phyloP scores from a whole-genome alignment of 2,329 filamentous ascomycete genomes.

The Xylariomycetidae sp. region DNA sequence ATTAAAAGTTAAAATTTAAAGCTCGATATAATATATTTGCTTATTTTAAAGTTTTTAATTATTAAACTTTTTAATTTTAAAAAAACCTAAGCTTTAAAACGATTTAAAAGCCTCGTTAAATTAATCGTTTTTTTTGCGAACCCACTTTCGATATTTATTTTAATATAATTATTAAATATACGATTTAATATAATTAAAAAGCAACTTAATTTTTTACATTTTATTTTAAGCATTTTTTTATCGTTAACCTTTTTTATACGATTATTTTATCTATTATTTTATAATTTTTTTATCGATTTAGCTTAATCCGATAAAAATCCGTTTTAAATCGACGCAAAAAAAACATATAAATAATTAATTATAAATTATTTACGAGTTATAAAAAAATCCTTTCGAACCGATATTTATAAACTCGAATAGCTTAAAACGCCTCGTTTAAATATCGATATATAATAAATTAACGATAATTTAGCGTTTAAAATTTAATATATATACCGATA shows the following conservation, averaged over 20 bases:
- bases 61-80: background rate
- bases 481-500: conserved; percentile 11
- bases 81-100: background rate
- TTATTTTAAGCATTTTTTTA: conserved; percentile 5
- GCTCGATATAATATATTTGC: conserved; percentile 5
- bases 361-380: no score
- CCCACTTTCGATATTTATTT: conserved; percentile 2
- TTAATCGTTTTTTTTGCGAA: conserved; percentile 5
- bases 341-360: no score
- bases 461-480: conserved; percentile 4
- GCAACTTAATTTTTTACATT: conserved; percentile 6
- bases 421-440: background rate
- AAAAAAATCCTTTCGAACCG: no score
- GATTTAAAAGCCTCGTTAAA: conserved; percentile 5
- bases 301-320: no score
- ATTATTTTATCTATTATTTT: conserved; percentile 7
- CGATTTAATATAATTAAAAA: no score
- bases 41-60: conserved; percentile 7
- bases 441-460: conserved; percentile 3
- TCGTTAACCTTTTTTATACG: background rate
- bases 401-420: no score
- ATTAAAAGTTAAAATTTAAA: conserved; percentile 4
- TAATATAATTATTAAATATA: conserved; percentile 4
- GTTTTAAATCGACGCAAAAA: no score
- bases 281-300: no score